Percentiles rank a stretch among this genome's conserved stretches.
Conservation (phyloP, 2,329 filamentous ascomycete genomes). For the Byssochlamys sp. region DNA sequence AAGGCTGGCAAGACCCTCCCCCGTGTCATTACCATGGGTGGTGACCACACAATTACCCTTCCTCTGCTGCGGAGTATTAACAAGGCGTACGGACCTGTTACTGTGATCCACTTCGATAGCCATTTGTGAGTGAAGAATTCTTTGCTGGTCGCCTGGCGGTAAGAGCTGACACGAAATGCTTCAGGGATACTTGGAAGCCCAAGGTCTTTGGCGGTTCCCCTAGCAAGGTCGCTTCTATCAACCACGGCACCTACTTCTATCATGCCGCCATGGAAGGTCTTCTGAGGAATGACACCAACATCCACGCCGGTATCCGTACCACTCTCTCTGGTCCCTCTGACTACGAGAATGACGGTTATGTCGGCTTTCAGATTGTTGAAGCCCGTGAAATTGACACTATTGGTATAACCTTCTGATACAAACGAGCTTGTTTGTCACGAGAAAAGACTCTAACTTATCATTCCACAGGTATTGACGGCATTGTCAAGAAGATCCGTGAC, state of each 20-base stretch:
- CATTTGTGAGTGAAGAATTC: conserved; percentile 39
- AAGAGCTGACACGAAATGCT: not conserved
- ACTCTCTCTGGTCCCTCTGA: conserved; percentile 69
- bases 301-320: conserved; percentile 78
- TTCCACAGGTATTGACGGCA: conserved; percentile 50
- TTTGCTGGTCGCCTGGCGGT: not conserved
- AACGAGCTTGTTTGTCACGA: not conserved
- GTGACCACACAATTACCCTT: conserved; percentile 38
- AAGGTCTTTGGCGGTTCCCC: conserved; percentile 80
- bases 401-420: conserved; percentile 20
- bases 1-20: conserved; percentile 67
- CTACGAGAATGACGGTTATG: conserved; percentile 78
- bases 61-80: conserved; percentile 48
- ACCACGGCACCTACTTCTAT: conserved; percentile 84
- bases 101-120: conserved; percentile 55
- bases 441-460: not conserved
- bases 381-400: conserved; percentile 62
- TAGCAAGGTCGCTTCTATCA: conserved; percentile 64
- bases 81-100: conserved; percentile 59
- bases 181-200: conserved; percentile 57
- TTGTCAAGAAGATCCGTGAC: conserved; percentile 67
- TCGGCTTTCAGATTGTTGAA: conserved; percentile 73
- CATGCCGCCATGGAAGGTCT: conserved; percentile 70
- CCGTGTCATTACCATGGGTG: conserved; percentile 63
- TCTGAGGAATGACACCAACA: conserved; percentile 71